phyloP scores from a whole-genome alignment of 805 yeast species.

The Wickerhamiella occidentalis region DNA sequence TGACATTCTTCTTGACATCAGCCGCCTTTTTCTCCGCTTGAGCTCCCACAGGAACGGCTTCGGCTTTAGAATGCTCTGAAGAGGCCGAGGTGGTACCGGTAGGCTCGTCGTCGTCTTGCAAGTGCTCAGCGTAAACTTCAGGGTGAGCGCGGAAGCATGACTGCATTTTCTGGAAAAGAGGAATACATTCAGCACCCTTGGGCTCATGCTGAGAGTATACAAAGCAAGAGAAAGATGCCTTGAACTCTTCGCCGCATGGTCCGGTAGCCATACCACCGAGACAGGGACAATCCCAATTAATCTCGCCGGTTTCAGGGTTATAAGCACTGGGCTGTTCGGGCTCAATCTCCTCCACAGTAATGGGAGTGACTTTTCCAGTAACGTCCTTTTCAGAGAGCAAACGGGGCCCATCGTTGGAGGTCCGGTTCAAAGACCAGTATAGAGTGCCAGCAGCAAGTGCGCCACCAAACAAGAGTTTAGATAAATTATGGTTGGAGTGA shows the following conservation, averaged over 20 bases:
- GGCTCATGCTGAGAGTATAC: constrained; percentile 91
- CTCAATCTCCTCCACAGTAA: constrained; percentile 14
- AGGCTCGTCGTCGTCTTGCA: constrained; percentile 53
- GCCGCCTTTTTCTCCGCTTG: neutral
- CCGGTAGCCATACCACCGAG: constrained; percentile 98
- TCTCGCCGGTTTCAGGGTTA: constrained; percentile 95
- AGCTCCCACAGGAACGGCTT: constrained; percentile 5
- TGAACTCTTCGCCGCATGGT: constrained; percentile 94
- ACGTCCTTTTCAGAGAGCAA: constrained; percentile 10
- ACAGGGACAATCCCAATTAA: constrained; percentile 99
- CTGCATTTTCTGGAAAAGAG: constrained; percentile 85
- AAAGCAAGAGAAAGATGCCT: constrained; percentile 88
- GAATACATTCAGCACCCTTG: constrained; percentile 90
- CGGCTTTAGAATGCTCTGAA: neutral
- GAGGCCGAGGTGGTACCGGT: neutral
- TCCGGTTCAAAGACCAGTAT: neutral
- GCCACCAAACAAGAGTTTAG: neutral
- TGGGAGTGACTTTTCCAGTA: neutral
- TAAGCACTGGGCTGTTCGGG: constrained; percentile 49
- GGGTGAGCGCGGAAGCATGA: constrained; percentile 86
- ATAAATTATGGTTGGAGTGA: neutral
- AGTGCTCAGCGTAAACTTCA: constrained; percentile 85
- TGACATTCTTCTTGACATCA: neutral
- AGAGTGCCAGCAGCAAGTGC: neutral
- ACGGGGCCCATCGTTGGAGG: constrained; percentile 10